Conservation (phyloP, 192 early-diverging fungal species). For the Podochytrium sp. region DNA sequence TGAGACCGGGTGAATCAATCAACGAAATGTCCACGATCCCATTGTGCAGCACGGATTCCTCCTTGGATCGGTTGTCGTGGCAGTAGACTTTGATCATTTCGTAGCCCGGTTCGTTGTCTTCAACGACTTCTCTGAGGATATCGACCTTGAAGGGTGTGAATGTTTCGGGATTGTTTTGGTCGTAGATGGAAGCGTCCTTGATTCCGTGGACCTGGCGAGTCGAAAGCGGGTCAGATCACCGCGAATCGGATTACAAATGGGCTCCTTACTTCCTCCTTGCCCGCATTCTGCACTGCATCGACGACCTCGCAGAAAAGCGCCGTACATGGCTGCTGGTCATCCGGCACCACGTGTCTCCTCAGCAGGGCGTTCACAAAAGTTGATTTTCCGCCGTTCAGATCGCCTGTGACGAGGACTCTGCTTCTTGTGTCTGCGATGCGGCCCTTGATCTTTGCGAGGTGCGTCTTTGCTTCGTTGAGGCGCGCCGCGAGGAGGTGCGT, state of each 20-base stretch:
- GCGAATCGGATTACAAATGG: no score
- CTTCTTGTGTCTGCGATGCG: constrained; percentile 90
- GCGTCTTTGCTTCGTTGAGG: constrained; percentile 21
- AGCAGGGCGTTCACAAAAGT: constrained; percentile 97
- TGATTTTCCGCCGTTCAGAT: constrained; percentile 96
- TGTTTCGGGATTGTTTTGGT: constrained; percentile 70
- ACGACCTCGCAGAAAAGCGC: constrained; percentile 95
- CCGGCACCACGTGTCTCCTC: constrained; percentile 85
- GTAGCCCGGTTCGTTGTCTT: constrained; percentile 79
- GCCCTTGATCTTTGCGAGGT: constrained; percentile 81
- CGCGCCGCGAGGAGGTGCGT: constrained; percentile 35
- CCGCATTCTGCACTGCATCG: constrained; percentile 87
- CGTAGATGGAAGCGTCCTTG: constrained; percentile 67
- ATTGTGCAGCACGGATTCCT: constrained; percentile 80
- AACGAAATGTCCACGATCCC: constrained; percentile 94
- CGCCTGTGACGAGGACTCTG: constrained; percentile 95
- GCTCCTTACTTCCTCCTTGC: constrained; percentile 86
- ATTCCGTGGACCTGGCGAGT: constrained; percentile 97
- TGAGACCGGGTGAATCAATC: constrained; percentile 98
- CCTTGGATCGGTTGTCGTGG: constrained; percentile 56
- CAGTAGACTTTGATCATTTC: constrained; percentile 94
- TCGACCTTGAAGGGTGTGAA: constrained; percentile 70
- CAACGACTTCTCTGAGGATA: constrained; percentile 81
- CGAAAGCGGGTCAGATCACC: no score
- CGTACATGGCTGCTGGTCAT: constrained; percentile 98